Conservation (phyloP, 345 rosid genomes). For the Eucalyptus brandiana region DNA sequence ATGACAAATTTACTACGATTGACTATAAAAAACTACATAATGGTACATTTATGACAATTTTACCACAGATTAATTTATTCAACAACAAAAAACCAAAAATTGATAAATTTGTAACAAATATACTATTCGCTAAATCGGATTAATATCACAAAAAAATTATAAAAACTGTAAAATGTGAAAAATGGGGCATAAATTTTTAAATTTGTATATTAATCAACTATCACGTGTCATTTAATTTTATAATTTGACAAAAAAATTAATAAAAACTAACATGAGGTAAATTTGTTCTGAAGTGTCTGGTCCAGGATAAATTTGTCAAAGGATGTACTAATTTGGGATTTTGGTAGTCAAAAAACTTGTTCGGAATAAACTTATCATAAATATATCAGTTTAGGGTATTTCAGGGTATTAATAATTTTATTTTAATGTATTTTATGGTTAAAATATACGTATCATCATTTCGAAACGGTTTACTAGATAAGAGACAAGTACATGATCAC, state of each 20-base stretch:
- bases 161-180: rapidly evolving
- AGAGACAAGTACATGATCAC: neutral
- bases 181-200: too few relatives aligned
- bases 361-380: rapidly evolving
- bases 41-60: too few relatives aligned
- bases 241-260: too few relatives aligned
- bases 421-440: rapidly evolving
- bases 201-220: rapidly evolving
- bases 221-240: too few relatives aligned
- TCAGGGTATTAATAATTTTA: rapidly evolving
- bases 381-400: rapidly evolving
- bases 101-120: too few relatives aligned
- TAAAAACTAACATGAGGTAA: too few relatives aligned
- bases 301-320: too few relatives aligned
- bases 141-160: too few relatives aligned
- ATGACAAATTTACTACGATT: rapidly evolving
- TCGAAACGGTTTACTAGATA: neutral
- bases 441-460: neutral
- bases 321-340: rapidly evolving
- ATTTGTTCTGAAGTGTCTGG: too few relatives aligned
- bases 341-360: rapidly evolving
- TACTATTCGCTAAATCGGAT: rapidly evolving
- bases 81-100: rapidly evolving
- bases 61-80: too few relatives aligned
- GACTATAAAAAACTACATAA: rapidly evolving